Evolutionary conservation across 257 asterid genomes (phyloP).

Genomic region (Fraxinus americana): DNA sequence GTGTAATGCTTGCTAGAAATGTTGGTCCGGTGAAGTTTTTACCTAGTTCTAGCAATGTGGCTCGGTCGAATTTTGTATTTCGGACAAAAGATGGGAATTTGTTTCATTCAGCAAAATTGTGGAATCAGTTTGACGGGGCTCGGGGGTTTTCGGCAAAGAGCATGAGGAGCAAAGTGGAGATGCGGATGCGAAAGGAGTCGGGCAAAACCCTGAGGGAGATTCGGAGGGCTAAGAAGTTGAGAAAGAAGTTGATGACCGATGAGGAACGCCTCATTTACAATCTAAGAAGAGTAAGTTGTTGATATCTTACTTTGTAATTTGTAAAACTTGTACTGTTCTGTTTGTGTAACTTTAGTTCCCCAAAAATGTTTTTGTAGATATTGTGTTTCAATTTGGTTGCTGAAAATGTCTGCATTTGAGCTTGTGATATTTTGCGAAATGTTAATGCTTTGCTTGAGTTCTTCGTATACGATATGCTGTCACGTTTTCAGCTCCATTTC

Average conservation of each 20-base stretch:
- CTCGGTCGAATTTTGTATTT: slow-evolving; percentile 21
- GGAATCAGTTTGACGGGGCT: slow-evolving; percentile 51
- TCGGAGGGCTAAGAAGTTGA: slow-evolving; percentile 75
- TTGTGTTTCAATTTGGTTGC: neutral
- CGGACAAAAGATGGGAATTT: slow-evolving; percentile 9
- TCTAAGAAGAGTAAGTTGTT: slow-evolving; percentile 70
- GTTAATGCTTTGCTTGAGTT: neutral
- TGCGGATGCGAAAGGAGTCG: slow-evolving; percentile 75
- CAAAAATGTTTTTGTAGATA: neutral
- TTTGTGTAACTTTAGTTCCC: neutral
- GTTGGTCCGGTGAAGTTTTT: slow-evolving; percentile 20
- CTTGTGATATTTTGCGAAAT: neutral
- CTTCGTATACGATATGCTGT: neutral
- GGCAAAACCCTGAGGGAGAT: slow-evolving; percentile 81
- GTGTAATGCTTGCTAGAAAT: slow-evolving; percentile 23
- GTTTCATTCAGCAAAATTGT: slow-evolving; percentile 22
- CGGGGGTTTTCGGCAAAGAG: slow-evolving; percentile 77
- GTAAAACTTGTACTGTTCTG: neutral
- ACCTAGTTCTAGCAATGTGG: slow-evolving; percentile 24
- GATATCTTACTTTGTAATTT: neutral
- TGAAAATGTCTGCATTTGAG: neutral
- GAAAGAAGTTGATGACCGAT: slow-evolving; percentile 83
- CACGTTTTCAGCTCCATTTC: neutral
- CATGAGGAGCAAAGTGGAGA: slow-evolving; percentile 97
- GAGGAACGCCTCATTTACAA: slow-evolving; percentile 81